A percentile compares a stretch with the other conserved stretches of the same genome.
Evolutionary conservation across 2,329 filamentous ascomycete species (phyloP).

Genomic region (Xylariaceae sp.): DNA sequence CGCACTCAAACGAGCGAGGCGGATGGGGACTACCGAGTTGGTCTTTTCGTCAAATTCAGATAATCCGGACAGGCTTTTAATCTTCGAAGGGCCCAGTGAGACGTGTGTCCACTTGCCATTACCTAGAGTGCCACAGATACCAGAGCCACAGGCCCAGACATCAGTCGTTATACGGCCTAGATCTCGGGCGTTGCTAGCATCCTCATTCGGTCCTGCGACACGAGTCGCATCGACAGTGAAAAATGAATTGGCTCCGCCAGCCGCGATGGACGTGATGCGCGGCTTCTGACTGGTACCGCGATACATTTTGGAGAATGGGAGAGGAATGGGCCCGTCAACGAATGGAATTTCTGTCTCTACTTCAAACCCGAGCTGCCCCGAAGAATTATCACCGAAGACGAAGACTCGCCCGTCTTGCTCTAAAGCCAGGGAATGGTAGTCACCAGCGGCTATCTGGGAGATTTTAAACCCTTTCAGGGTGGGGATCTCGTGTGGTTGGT

Average conservation of each 20-base stretch:
- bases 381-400: slow-evolving; percentile 88
- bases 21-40: slow-evolving; percentile 76
- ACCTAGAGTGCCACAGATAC: slow-evolving; percentile 82
- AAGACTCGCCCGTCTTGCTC: slow-evolving; percentile 81
- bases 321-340: slow-evolving; percentile 72
- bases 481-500: slow-evolving; percentile 80
- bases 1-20: slow-evolving; percentile 73
- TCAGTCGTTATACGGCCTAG: slow-evolving; percentile 71
- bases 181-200: slow-evolving; percentile 47
- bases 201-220: slow-evolving; percentile 50
- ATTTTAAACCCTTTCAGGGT: slow-evolving; percentile 75
- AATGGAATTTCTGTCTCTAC: slow-evolving; percentile 65
- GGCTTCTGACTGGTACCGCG: slow-evolving; percentile 66
- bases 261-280: slow-evolving; percentile 77
- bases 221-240: slow-evolving; percentile 82
- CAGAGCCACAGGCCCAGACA: slow-evolving; percentile 85
- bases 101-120: slow-evolving; percentile 91
- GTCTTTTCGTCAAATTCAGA: slow-evolving; percentile 84
- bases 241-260: slow-evolving; percentile 86
- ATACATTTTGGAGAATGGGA: slow-evolving; percentile 78
- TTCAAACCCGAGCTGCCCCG: slow-evolving; percentile 89
- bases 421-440: slow-evolving; percentile 82
- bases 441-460: slow-evolving; percentile 78
- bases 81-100: slow-evolving; percentile 76
- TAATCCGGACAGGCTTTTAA: slow-evolving; percentile 82